A percentile compares a stretch with the other conserved stretches of the same genome.
Evolutionary conservation across 176 grass and related monocot genomes (phyloP).

Genomic region (Chrysopogon serrulatus): DNA sequence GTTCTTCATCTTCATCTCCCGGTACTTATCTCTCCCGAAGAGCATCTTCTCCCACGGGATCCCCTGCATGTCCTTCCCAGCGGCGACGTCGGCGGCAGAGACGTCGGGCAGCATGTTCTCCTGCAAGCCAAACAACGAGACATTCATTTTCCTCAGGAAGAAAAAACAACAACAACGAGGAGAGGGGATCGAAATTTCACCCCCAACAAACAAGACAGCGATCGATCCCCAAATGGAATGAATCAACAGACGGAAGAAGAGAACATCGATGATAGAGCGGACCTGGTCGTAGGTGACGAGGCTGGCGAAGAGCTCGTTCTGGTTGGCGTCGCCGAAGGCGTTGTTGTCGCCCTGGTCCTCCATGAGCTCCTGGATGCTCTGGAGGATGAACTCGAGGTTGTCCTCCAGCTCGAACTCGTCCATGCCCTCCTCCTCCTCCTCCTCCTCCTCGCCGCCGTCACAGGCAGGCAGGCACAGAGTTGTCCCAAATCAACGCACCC

Average conservation of each 20-base stretch:
- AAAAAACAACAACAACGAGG: not conserved
- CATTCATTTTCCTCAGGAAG: not conserved
- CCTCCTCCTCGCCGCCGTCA: too few species aligned
- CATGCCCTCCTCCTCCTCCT: not conserved
- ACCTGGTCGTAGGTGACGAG: conserved; percentile 42
- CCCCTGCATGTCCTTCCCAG: conserved; percentile 64
- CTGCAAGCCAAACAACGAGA: conserved; percentile 9
- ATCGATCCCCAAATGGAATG: too few species aligned
- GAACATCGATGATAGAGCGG: not conserved
- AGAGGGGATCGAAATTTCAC: not conserved
- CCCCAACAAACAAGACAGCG: not conserved
- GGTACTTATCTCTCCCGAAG: conserved; percentile 48
- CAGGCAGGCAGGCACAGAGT: not conserved
- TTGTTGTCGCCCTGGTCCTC: conserved; percentile 36
- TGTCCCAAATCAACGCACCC: not conserved
- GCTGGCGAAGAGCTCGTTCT: conserved; percentile 43
- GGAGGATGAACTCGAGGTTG: conserved; percentile 49
- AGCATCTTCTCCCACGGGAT: conserved; percentile 67
- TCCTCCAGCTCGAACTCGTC: conserved; percentile 54
- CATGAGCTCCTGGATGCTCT: conserved; percentile 56
- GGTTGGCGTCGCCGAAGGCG: conserved; percentile 41
- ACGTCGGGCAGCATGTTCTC: conserved; percentile 35
- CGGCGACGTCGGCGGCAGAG: conserved; percentile 20
- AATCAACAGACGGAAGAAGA: not conserved
- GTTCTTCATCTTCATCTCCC: conserved; percentile 56